phyloP scores from a whole-genome alignment of 805 yeast species.

The Metschnikowia lunata region DNA sequence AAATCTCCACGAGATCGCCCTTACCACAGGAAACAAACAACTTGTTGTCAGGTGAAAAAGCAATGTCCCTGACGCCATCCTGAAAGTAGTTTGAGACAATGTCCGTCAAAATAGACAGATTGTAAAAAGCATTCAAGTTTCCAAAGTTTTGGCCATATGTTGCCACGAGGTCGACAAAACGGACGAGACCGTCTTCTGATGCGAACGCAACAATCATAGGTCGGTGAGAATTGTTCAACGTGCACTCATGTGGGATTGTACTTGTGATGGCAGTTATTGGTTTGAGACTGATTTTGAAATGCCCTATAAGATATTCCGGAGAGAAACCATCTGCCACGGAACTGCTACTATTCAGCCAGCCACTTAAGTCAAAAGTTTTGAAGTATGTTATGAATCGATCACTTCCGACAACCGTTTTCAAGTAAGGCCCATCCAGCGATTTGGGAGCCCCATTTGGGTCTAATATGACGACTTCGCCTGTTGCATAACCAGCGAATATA shows the following conservation, averaged over 20 bases:
- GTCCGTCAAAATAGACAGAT: slow-evolving; percentile 39
- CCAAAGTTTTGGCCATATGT: slow-evolving; percentile 29
- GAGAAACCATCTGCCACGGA: not conserved
- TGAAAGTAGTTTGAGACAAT: slow-evolving; percentile 57
- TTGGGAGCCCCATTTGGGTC: slow-evolving; percentile 13
- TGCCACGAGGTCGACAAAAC: slow-evolving; percentile 49
- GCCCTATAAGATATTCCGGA: slow-evolving; percentile 39
- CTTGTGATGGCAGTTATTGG: slow-evolving; percentile 49
- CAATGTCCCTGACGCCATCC: slow-evolving; percentile 54
- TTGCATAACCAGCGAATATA: slow-evolving; percentile 37
- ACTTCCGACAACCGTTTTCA: slow-evolving; percentile 16
- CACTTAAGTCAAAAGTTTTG: slow-evolving; percentile 34
- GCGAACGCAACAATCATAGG: slow-evolving; percentile 49
- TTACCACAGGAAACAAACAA: slow-evolving; percentile 48
- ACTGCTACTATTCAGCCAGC: slow-evolving; percentile 14
- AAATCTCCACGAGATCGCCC: slow-evolving; percentile 47
- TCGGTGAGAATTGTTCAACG: slow-evolving; percentile 23
- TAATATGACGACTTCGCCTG: slow-evolving; percentile 16
- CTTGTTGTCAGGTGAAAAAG: slow-evolving; percentile 45
- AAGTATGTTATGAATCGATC: slow-evolving; percentile 36
- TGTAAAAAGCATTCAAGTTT: slow-evolving; percentile 15
- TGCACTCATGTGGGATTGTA: slow-evolving; percentile 21
- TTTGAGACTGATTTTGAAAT: slow-evolving; percentile 56
- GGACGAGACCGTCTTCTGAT: slow-evolving; percentile 60
- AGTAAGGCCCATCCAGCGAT: slow-evolving; percentile 7